Percentiles rank a stretch among this genome's conserved stretches.
Evolutionary conservation across 176 grass and related monocot species (phyloP).

Genomic region (Carex parvula): DNA sequence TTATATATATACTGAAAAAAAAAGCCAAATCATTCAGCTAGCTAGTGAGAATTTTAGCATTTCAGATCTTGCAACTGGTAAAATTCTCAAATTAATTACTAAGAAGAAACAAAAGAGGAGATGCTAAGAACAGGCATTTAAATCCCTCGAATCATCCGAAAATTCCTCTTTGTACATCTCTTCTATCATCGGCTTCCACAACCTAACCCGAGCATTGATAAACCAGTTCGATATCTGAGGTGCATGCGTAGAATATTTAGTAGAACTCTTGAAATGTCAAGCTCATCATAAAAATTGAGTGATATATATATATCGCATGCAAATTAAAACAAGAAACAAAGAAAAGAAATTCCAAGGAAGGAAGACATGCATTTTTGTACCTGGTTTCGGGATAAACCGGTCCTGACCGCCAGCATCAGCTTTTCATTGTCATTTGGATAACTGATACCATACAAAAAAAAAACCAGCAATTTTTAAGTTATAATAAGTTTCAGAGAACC

Average conservation of each 20-base stretch:
- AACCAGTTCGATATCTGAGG: slow-evolving; percentile 96
- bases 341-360: background rate
- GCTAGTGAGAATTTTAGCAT: background rate
- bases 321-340: background rate
- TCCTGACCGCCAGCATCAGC: slow-evolving; percentile 68
- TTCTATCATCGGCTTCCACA: slow-evolving; percentile 99
- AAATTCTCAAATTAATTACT: background rate
- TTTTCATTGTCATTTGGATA: slow-evolving; percentile 88
- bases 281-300: background rate
- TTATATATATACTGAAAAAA: background rate
- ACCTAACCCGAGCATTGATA: slow-evolving; percentile 84
- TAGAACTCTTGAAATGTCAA: background rate
- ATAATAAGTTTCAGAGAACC: background rate
- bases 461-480: background rate
- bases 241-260: background rate
- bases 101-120: background rate
- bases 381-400: slow-evolving; percentile 74
- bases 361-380: slow-evolving; percentile 14
- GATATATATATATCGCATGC: background rate
- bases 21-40: background rate
- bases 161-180: slow-evolving; percentile 96
- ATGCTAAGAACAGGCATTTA: slow-evolving; percentile 1
- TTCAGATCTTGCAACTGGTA: slow-evolving; percentile 4
- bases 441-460: slow-evolving; percentile 31
- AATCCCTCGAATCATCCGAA: slow-evolving; percentile 39